These are phyloP conservation scores for Yarrowia alimentaria DNA, from an alignment of 805 yeast genomes.

Conservation along the genomic window DNA sequence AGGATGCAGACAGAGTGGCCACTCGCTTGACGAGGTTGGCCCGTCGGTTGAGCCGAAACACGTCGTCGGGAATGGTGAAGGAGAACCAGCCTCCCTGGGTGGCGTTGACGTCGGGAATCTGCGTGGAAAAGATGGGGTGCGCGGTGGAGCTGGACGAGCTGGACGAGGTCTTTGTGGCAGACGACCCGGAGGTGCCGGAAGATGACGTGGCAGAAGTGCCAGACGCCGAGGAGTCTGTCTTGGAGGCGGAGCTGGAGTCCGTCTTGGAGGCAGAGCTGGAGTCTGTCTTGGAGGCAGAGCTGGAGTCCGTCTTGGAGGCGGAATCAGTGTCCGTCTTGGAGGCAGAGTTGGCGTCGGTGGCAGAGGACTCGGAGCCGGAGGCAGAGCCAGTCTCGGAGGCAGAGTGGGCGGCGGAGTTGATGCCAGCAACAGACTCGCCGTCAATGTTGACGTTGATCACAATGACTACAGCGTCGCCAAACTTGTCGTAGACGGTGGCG, in stretches of 20 bases:
- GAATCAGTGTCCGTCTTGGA: neutral
- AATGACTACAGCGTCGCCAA: slow-evolving; percentile 39
- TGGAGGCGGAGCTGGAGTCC: slow-evolving; percentile 44
- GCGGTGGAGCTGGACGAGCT: slow-evolving; percentile 4
- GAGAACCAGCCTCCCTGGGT: slow-evolving; percentile 60
- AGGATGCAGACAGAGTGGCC: slow-evolving; percentile 31
- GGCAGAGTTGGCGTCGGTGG: neutral
- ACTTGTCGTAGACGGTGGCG: slow-evolving; percentile 45
- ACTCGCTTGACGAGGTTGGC: slow-evolving; percentile 37
- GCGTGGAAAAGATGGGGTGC: slow-evolving; percentile 43
- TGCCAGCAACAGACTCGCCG: too few relatives aligned
- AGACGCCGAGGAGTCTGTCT: neutral
- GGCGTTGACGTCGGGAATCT: slow-evolving; percentile 62
- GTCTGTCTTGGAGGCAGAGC: slow-evolving; percentile 28
- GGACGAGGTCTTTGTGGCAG: neutral
- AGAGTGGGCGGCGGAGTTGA: too few relatives aligned
- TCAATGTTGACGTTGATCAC: slow-evolving; percentile 33
- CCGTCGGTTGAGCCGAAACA: slow-evolving; percentile 52
- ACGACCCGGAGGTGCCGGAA: neutral
- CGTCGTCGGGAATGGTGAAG: slow-evolving; percentile 55
- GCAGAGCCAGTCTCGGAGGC: too few relatives aligned
- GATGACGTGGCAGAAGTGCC: neutral
- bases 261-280: slow-evolving; percentile 40
- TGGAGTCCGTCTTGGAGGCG: neutral
- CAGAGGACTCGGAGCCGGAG: neutral